Base-by-base conservation (phyloP, 2,329 filamentous ascomycete genomes). In the Drechslera avenae region DNA sequence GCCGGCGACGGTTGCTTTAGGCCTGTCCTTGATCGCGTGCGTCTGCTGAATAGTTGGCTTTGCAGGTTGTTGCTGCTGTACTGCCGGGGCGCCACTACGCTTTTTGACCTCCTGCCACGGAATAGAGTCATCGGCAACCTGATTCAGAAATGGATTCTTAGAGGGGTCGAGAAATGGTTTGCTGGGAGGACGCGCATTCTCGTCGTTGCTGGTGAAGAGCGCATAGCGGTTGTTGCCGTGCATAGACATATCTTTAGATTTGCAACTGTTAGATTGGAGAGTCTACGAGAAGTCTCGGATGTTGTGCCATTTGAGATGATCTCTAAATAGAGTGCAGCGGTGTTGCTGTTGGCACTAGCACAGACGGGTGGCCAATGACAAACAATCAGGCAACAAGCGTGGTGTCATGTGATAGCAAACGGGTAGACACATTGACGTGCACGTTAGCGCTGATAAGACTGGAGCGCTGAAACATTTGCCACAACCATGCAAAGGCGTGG, bases 71-170 rank as follows among this genome's bases (percentile, higher is more conserved):
- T 30, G 17, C 14, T 31, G 28, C n/a, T 48, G 56, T 4, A 28
- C 39, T 16, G 45, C 26, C 5, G 47, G 21, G 9, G 36, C 54
- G 12, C 53, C 45, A 7, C 21, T 23, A 14, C 59, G 56, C 43
- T 62, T 65, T 48, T 58, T 66, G 18, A 69, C 65, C 30, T 67
- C 51, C 34, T 69, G 52, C 67, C 67, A 69, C 19, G 66, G 57
- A 3, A 51, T 50, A 9, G 60, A 55, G 42, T 63, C 52, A 9
- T 67, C 63, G 4, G 54, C 50, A 10, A 62, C 49, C 39, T 67
- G 65, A 10, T 67, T 67, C 8, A 59, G 36, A 13, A 67, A 67
- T 0, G 62, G 56, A 28, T 60, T 66, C 16, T 50, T 36, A 4
- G 49, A 39, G 1, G 37, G 34, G n/a, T 60, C 52, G 9, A 45